Evolutionary conservation across 2,329 filamentous ascomycete genomes (phyloP), one percentile per base, ranked within the genome.

Genomic region (Escovopsis sp.): DNA sequence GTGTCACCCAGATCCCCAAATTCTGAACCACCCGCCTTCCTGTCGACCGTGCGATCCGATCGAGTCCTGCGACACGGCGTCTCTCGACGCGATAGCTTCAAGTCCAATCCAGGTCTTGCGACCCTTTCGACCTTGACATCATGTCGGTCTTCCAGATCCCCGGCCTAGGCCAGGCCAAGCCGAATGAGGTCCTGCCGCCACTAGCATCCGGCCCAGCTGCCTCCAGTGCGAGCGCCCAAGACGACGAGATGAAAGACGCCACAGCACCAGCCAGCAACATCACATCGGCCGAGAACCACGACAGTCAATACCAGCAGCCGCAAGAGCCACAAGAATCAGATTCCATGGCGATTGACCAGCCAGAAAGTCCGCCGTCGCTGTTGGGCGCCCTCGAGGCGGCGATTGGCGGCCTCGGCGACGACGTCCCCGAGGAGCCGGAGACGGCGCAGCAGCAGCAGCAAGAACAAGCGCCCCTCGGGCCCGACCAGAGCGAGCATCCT

Each of bases 401-500:
- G 24, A 55, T 69, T 7, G 62, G 60, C 4, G 63, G 62, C 7
- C 52, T 67, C 13, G 54, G 55, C 9, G 8, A 30, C 20, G 45
- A 45, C 6, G 35, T 43, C 13, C 43, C 40, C 11, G 37, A 44
- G 3, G 39, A 43, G 32, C 38, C 36, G 27, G 36, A 36, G 16
- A 37, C 39, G 41, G 31, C 39, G 4, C 27, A 30, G 27, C 27
- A 29, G 35, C 27, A 20, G 42, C 43, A 46, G 30, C 40, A 47
- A 33, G 44, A 44, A 4, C 49, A 43, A 30, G 37, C 37, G 3
- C 42, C 39, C 41, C 54, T 59, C n/a, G 57, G 59, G 37, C 53
- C 54, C 31, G 59, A 58, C 11, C 48, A 59, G 39, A 51, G 51
- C 42, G 66, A 62, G 10, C 68, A 81, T 36, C 79, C 82, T 3